Evolutionary conservation across 2,329 filamentous ascomycete genomes (phyloP).

Genomic region (Ophiostoma sp.): DNA sequence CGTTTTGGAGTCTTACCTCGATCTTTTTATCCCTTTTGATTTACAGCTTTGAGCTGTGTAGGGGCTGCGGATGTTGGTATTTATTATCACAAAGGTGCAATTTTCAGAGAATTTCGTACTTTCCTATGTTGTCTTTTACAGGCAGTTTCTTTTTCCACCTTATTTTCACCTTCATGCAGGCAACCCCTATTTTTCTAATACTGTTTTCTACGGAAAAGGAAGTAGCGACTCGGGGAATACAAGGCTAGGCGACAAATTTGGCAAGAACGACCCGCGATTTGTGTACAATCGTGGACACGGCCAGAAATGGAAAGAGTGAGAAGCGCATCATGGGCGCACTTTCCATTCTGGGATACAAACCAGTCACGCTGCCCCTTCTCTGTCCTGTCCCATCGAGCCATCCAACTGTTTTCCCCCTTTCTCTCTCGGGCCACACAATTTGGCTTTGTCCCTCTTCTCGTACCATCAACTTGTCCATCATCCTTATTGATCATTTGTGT

Average conservation of each 20-base stretch:
- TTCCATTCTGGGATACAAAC: constrained; percentile 1
- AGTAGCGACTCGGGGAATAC: not conserved
- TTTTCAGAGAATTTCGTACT: not conserved
- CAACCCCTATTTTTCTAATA: not conserved
- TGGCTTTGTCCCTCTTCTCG: not conserved
- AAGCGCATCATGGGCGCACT: not conserved
- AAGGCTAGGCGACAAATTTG: not conserved
- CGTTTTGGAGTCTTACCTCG: not conserved
- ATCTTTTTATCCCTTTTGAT: not conserved
- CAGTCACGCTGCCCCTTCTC: not conserved
- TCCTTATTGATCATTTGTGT: constrained; percentile 12
- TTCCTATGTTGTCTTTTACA: not conserved
- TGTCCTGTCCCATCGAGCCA: not conserved
- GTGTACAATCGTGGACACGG: not conserved
- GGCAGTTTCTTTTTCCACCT: no score
- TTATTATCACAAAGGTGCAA: not conserved
- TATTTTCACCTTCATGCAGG: not conserved
- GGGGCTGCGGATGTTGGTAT: not conserved
- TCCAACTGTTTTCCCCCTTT: not conserved
- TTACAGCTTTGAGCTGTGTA: no score
- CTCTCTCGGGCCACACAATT: not conserved
- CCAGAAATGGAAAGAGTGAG: not conserved
- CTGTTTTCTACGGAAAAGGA: not conserved
- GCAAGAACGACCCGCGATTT: not conserved
- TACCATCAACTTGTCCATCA: not conserved